Conservation (phyloP, 176 grass and related monocot genomes). For the Oryza meyeriana region DNA sequence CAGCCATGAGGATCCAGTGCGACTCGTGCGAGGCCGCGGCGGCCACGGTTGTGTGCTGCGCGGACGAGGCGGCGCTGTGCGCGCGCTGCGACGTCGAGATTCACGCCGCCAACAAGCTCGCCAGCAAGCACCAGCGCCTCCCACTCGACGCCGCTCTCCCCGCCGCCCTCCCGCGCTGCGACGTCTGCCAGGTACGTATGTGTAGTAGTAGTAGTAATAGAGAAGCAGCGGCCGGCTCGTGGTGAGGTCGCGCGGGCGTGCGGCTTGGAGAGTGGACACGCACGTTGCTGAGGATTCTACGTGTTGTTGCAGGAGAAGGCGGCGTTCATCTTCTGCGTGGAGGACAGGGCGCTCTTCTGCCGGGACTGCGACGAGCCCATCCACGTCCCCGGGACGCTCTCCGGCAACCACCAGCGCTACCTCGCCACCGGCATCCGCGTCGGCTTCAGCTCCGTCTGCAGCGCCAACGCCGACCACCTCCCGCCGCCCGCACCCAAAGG, state of each 20-base stretch:
- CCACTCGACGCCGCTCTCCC: constrained; percentile 27
- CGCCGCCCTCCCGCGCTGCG: constrained; percentile 56
- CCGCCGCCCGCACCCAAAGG: constrained; percentile 32
- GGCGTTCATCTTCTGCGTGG: constrained; percentile 97
- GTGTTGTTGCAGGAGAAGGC: constrained; percentile 75
- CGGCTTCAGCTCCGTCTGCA: constrained; percentile 51
- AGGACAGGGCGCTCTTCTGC: constrained; percentile 98
- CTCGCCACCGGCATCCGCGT: constrained; percentile 89
- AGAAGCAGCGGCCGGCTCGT: not conserved
- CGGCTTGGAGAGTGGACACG: not conserved
- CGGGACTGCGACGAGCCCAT: constrained; percentile 93
- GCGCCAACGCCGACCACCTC: constrained; percentile 12
- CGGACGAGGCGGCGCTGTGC: constrained; percentile 87
- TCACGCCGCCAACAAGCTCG: constrained; percentile 80
- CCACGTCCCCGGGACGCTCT: constrained; percentile 77
- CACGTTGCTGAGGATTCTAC: not conserved
- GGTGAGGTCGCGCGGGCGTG: too few species aligned
- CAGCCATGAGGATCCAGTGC: constrained; percentile 75
- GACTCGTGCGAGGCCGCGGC: constrained; percentile 69
- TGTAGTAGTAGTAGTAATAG: not conserved
- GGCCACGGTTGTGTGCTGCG: constrained; percentile 79
- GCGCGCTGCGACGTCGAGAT: constrained; percentile 69
- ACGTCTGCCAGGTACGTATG: constrained; percentile 61
- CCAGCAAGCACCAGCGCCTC: constrained; percentile 78
- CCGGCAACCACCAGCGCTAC: constrained; percentile 85